Evolutionary conservation across 2,329 filamentous ascomycete species (phyloP).

Genomic region (Neonectria ditissima): DNA sequence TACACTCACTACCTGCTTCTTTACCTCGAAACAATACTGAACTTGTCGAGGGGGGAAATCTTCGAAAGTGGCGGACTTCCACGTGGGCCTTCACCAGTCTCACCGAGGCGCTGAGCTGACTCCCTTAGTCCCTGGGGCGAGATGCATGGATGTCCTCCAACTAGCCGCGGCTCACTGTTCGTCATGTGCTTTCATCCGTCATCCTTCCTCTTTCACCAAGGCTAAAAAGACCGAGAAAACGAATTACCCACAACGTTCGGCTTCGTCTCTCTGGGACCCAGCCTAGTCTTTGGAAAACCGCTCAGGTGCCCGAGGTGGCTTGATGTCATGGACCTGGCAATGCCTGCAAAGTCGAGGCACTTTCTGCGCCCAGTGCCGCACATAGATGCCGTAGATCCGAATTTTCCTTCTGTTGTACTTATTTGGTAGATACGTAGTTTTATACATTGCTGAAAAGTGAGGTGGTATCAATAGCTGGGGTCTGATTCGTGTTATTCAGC

Average conservation of each 20-base stretch:
- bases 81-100: conserved; percentile 15
- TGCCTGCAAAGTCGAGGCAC: neutral
- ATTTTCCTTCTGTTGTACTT: neutral
- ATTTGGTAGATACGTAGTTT: neutral
- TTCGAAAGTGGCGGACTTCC: conserved; percentile 6
- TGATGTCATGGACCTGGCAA: conserved; percentile 14
- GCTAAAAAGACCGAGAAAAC: neutral
- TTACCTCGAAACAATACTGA: neutral
- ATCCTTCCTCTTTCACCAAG: neutral
- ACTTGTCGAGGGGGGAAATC: neutral
- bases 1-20: neutral
- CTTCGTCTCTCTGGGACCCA: neutral
- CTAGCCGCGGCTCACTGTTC: conserved; percentile 19
- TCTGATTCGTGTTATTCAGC: too few species aligned
- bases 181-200: conserved; percentile 22
- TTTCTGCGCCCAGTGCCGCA: neutral
- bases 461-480: neutral
- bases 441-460: neutral
- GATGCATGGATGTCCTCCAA: conserved; percentile 16
- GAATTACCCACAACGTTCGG: neutral
- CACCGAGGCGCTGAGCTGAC: neutral
- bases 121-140: conserved; percentile 9
- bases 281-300: neutral
- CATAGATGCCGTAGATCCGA: neutral
- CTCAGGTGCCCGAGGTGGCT: conserved; percentile 11